Evolutionary conservation across 805 yeast species (phyloP).

Genomic region (Metschnikowia drakensbergensis): DNA sequence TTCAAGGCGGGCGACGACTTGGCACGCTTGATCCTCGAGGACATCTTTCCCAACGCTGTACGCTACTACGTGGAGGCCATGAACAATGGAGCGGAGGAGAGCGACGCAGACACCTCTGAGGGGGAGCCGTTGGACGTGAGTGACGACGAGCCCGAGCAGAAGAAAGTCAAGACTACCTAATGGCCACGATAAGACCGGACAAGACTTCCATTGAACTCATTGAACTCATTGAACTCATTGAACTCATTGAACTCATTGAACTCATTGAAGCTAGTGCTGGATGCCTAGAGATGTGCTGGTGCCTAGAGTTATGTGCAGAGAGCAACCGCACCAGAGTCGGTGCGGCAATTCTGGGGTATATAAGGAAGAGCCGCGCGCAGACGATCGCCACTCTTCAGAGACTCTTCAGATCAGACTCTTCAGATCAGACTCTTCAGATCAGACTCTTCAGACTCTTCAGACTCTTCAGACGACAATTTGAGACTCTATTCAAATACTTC

Average conservation of each 20-base stretch:
- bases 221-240: too few species aligned
- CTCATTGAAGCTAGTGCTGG: background rate
- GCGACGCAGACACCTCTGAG: constrained; percentile 44
- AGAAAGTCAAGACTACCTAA: constrained; percentile 7
- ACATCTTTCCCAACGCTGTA: constrained; percentile 79
- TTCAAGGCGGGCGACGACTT: constrained; percentile 76
- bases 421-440: too few species aligned
- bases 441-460: too few species aligned
- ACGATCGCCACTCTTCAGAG: too few species aligned
- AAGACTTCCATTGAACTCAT: too few species aligned
- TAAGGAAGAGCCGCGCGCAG: background rate
- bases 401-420: too few species aligned
- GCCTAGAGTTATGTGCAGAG: background rate
- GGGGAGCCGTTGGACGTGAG: constrained; percentile 53
- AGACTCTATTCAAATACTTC: background rate
- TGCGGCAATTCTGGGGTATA: background rate
- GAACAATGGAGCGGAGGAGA: constrained; percentile 52
- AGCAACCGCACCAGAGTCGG: background rate
- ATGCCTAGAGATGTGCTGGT: background rate
- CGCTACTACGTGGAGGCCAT: constrained; percentile 75
- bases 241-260: too few species aligned
- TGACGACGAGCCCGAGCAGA: constrained; percentile 44
- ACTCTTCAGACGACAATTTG: too few species aligned
- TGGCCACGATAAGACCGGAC: background rate
- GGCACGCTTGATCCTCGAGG: constrained; percentile 69